Evolutionary conservation across 306 rosid genomes (phyloP), one percentile per base, ranked within the genome.

Genomic region (Mimosa pudica): DNA sequence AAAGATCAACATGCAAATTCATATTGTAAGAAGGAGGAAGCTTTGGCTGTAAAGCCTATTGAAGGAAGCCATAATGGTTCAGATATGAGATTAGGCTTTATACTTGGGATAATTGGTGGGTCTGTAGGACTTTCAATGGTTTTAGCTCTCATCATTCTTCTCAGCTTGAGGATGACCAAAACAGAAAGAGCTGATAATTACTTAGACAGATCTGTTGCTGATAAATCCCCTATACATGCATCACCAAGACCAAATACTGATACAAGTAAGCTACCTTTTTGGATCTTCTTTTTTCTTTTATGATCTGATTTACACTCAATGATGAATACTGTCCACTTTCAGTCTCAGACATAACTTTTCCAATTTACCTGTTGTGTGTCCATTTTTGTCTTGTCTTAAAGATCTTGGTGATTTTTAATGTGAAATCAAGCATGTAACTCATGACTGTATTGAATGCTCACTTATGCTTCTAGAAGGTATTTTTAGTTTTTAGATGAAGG

Each of bases 41-140:
- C 99, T 16, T 85, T 96, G 75, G 98, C 98, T 4, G 98, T 89
- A 68, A 87, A 86, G 79, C 98, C 98, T 52, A 86, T 85, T n/a
- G 49, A 32, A 54, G 74, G 57, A 62, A 80, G 64, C 1, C 46
- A 68, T 78, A 64, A 73, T 82, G 85, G 83, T 6, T 82, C 90
- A 1, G 68, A 82, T 57, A n/a, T 67, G 32, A 84, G 85, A 71
- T 74, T 90, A 35, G 92, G 93, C 55, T 66, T 89, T 41, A 48
- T 87, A 61, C 84, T 96, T 70, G 94, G 88, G 9, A 69, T 96
- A 75, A 80, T 91, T 71, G 99, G 87, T 71, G 92, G 93, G 44
- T 62, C 80, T 60, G 90, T 87, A 9, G 91, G 77, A 73, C 17
- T 85, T 82, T 87, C 89, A 42, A 87, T 46, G 17, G 75, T 91